Evolutionary conservation across 345 rosid genomes (phyloP).

Genomic region (rapeseed (Brassica napus)): Da-Ae NC_063450.1:34483501-34484000

Average conservation of each 20-base stretch:
- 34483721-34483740: constrained; percentile 47
- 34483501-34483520: constrained; percentile 43
- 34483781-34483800: constrained; percentile 44
- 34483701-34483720: constrained; percentile 41
- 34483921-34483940: constrained; percentile 37
- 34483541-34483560: constrained; percentile 44
- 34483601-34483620: constrained; percentile 48
- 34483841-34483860: constrained; percentile 37
- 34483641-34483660: constrained; percentile 44
- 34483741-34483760: constrained; percentile 43
- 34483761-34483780: constrained; percentile 43
- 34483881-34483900: constrained; percentile 22
- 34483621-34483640: constrained; percentile 43
- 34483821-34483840: constrained; percentile 42
- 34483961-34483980: constrained; percentile 41
- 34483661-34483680: constrained; percentile 42
- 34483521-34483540: constrained; percentile 45
- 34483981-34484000: constrained; percentile 41
- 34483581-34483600: constrained; percentile 34
- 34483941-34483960: constrained; percentile 36
- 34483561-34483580: constrained; percentile 48
- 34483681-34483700: constrained; percentile 46
- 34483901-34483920: constrained; percentile 33
- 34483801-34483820: constrained; percentile 46
- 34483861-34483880: constrained; percentile 38